Percentiles rank a stretch among this genome's conserved stretches.
Conservation (phyloP, 2,329 filamentous ascomycete species). For the Teratosphaeriaceae sp. region DNA sequence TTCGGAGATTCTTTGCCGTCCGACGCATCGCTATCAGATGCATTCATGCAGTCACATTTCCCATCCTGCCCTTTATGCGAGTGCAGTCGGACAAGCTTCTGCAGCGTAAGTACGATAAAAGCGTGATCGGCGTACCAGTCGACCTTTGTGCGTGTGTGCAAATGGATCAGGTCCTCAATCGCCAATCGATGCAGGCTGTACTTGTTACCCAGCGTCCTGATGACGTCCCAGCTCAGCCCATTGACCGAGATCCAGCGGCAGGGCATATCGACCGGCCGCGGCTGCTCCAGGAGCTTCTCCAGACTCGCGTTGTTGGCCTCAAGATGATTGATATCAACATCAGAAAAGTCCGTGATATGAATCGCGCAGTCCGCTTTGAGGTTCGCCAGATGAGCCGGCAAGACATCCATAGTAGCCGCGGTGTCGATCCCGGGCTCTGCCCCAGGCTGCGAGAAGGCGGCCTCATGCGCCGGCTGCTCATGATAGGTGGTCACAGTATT, state of each 20-base stretch:
- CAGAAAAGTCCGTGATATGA: conserved; percentile 76
- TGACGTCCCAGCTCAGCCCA: conserved; percentile 92
- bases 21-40: conserved; percentile 14
- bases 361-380: conserved; percentile 68
- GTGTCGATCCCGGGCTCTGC: conserved; percentile 46
- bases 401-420: conserved; percentile 32
- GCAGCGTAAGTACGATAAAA: conserved; percentile 68
- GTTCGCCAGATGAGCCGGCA: conserved; percentile 29
- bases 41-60: conserved; percentile 41
- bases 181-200: conserved; percentile 78
- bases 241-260: conserved; percentile 98
- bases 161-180: conserved; percentile 85
- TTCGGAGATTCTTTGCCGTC: conserved; percentile 2
- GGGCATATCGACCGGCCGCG: conserved; percentile 62
- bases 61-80: conserved; percentile 35
- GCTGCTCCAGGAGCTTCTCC: conserved; percentile 57
- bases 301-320: conserved; percentile 66
- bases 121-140: conserved; percentile 76
- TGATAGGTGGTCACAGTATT: conserved; percentile 42
- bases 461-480: conserved; percentile 11
- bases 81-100: conserved; percentile 68
- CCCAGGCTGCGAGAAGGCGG: conserved; percentile 39
- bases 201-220: conserved; percentile 68
- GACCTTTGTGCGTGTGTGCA: conserved; percentile 77
- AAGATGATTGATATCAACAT: conserved; percentile 60